Conservation (phyloP, 2,329 filamentous ascomycete genomes). For the Metarhizium sp. region DNA sequence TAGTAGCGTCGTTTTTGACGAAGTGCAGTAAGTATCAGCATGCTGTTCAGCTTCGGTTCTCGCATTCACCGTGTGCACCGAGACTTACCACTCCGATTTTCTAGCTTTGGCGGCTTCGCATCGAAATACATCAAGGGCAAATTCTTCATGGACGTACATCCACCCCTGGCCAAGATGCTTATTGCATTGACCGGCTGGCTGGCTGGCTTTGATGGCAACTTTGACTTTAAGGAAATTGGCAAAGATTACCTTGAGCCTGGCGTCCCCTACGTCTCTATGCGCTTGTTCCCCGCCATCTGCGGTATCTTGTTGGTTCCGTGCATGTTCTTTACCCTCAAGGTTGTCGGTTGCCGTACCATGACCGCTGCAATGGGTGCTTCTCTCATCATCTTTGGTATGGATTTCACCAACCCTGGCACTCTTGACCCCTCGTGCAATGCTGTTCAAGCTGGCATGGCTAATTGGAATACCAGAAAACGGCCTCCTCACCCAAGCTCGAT, state of each 20-base stretch:
- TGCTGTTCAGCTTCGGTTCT: background rate
- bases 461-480: conserved; percentile 64
- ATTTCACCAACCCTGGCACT: conserved; percentile 14
- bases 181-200: conserved; percentile 92
- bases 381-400: conserved; percentile 80
- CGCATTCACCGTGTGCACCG: conserved; percentile 7
- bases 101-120: conserved; percentile 92
- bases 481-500: conserved; percentile 83
- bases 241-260: conserved; percentile 94
- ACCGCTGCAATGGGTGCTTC: conserved; percentile 76
- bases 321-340: conserved; percentile 93
- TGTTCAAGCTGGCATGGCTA: conserved; percentile 12
- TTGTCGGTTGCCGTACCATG: conserved; percentile 76
- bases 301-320: conserved; percentile 82
- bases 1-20: conserved; percentile 93
- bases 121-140: conserved; percentile 98
- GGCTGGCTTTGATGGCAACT: conserved; percentile 88
- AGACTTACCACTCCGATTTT: conserved; percentile 4
- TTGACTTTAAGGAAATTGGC: conserved; percentile 99
- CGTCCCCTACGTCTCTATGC: conserved; percentile 97
- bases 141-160: conserved; percentile 99
- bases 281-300: conserved; percentile 80
- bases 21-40: conserved; percentile 80
- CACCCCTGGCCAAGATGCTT: conserved; percentile 90
- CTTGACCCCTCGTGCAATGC: background rate